Base-by-base conservation (phyloP, 2,329 filamentous ascomycete genomes). In the Penicillium sp. region DNA sequence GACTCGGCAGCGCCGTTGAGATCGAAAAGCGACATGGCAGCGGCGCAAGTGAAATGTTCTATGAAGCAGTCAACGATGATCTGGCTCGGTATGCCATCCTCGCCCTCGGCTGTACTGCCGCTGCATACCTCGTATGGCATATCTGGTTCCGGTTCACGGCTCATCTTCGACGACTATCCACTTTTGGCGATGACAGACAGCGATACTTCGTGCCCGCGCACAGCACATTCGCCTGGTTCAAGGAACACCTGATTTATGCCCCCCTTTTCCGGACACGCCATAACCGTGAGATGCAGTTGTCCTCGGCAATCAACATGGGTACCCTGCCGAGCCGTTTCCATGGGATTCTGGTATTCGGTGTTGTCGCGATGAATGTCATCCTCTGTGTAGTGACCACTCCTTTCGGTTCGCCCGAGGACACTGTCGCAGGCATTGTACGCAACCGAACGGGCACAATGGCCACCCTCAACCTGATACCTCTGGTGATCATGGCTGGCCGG, bases 161-260 rank as follows among this genome's bases (percentile, higher is more conserved):
- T 60, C 87, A 94, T 66, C 76, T 92, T 34, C 84, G 91, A 58
- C 86, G 83, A 24, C 79, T 95, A 42, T 81, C 87, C 39, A 90
- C 86, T 65, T 81, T 96, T 60, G 86, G 83, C 74, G 90, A 90
- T 74, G 87, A 89, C 59, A 86, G 80, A 1, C 91, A 96, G 70
- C 80, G 82, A 55, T 96, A 90, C 76, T 96, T 92, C 68, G 81
- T 85, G 42, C 75, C 77, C 23, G 81, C 87, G 6, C 60, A 74
- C 29, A 54, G 60, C 5, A 68, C 47, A 76, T 95, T 62, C 81
- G 84, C 59, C 77, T 91, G 56, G 67, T 68, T 95, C 51, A 90
- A 92, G 75, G 80, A 83, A 55, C 80, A 88, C 49, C 81, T 92
- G 51, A 68, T 78, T 45, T 76, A 78, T 54, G 76, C 76, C 12